A percentile compares a stretch with the other conserved stretches of the same genome.
Evolutionary conservation across 192 early-diverging fungal species (phyloP).

Genomic region (Radiomyces spectabilis): DNA sequence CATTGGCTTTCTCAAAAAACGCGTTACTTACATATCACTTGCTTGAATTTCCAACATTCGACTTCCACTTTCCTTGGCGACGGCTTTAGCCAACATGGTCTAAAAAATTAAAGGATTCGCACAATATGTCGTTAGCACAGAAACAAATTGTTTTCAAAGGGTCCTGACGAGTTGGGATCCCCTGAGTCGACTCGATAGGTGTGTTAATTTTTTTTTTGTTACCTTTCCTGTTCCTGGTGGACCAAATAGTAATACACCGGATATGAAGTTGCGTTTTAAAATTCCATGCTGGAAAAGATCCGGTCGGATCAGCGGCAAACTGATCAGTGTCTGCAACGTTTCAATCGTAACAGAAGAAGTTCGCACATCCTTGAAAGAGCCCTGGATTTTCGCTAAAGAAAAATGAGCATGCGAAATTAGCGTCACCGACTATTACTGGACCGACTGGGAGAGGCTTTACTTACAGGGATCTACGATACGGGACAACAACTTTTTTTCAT

Average conservation of each 20-base stretch:
- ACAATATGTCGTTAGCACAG: too few species aligned
- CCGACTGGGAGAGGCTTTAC: too few species aligned
- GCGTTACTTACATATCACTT: constrained; percentile 49
- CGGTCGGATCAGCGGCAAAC: constrained; percentile 70
- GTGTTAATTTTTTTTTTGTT: too few species aligned
- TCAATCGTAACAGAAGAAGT: constrained; percentile 72
- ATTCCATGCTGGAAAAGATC: constrained; percentile 70
- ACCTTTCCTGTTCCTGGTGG: constrained; percentile 81
- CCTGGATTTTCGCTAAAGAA: constrained; percentile 39
- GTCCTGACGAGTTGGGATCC: too few species aligned
- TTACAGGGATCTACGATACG: constrained; percentile 77
- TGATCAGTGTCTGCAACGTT: constrained; percentile 79
- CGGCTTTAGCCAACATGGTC: constrained; percentile 79
- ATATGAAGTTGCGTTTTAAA: constrained; percentile 56
- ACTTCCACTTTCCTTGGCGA: constrained; percentile 75
- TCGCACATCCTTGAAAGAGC: constrained; percentile 65
- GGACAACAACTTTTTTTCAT: constrained; percentile 71
- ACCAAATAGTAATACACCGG: constrained; percentile 78
- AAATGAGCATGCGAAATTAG: too few species aligned
- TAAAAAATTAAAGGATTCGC: too few species aligned
- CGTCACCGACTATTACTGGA: too few species aligned
- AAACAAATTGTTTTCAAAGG: background rate
- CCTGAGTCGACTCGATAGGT: too few species aligned
- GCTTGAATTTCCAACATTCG: constrained; percentile 71
- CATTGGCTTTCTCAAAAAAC: too few species aligned